Base-by-base conservation (phyloP, 2,329 filamentous ascomycete genomes). In the Cladosporium sphaerospermum region DNA sequence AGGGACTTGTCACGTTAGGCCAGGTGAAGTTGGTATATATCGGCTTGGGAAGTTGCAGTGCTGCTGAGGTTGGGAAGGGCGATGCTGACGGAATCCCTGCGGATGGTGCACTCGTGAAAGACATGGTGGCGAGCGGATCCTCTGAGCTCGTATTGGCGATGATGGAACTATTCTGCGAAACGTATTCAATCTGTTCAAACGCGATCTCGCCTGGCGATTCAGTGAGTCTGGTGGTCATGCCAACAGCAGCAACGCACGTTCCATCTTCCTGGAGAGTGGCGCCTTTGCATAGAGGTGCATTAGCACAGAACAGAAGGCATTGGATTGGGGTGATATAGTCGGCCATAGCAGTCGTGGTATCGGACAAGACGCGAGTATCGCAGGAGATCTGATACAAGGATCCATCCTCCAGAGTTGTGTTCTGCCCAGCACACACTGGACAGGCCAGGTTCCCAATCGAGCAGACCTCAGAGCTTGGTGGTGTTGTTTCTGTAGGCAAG, bases 11-110 rank as follows among this genome's bases (percentile, higher is more conserved):
- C 11, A 44, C n/a, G 14, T 53, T 47, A 1, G 51, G 36, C 16
- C 41, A 14, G 11, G 47, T 51, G 47, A 44, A 51, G n/a, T 51
- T 51, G 28, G 47, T 23, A 19, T 53, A 53, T 9, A 34, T 41
- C 1, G 51, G 51, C 10, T 36, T 47, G 8, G 51, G 43, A 4
- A 41, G 36, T 9, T 43, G 23, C 10, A 47, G 10, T 9, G 28
- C 34, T 11, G 51, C 37, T 16, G 47, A 42, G 11, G 51, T n/a
- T 18, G 36, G 36, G 36, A 46, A 47, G 6, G 51, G 19, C 11
- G 43, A 41, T 14, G 43, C 32, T 9, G 23, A 42, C 41, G 34
- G n/a, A 16, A 28, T 16, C 7, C 13, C 14, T n/a, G 11, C 18
- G 16, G 45, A 18, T 36, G 32, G 31, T 18, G 50, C 41, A 10